These are phyloP conservation scores for Sporothrix schenckii DNA, from an alignment of 2,329 filamentous ascomycete species.

Conservation along the genomic window DNA sequence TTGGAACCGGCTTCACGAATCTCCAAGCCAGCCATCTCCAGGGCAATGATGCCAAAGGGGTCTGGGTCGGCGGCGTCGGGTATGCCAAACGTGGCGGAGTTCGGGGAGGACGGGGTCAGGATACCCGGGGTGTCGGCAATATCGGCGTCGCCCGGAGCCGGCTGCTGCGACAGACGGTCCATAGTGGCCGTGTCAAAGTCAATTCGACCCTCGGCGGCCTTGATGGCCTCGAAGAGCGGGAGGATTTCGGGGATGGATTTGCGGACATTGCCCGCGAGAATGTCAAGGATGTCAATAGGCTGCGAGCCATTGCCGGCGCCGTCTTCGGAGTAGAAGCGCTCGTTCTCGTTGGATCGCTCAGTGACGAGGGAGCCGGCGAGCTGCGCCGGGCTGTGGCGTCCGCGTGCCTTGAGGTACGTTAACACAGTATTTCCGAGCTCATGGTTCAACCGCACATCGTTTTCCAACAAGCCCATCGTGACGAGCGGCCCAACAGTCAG, in stretches of 20 bases:
- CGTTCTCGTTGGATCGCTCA: slow-evolving; percentile 62
- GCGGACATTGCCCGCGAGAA: slow-evolving; percentile 60
- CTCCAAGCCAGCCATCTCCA: slow-evolving; percentile 88
- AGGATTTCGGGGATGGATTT: slow-evolving; percentile 58
- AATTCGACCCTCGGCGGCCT: slow-evolving; percentile 79
- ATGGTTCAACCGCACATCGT: slow-evolving; percentile 50
- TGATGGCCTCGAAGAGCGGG: slow-evolving; percentile 78
- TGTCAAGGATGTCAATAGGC: slow-evolving; percentile 56
- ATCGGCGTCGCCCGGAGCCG: slow-evolving; percentile 74
- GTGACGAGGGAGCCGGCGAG: slow-evolving; percentile 60
- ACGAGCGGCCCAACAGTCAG: slow-evolving; percentile 59
- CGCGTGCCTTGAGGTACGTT: slow-evolving; percentile 62
- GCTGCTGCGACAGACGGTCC: slow-evolving; percentile 63
- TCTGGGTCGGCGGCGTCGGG: slow-evolving; percentile 82
- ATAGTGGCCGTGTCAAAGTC: slow-evolving; percentile 72
- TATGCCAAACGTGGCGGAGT: slow-evolving; percentile 64
- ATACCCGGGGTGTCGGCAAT: slow-evolving; percentile 51
- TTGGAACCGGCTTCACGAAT: slow-evolving; percentile 87
- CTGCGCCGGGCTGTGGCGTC: slow-evolving; percentile 58
- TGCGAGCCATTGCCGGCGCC: slow-evolving; percentile 18
- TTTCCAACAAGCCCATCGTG: slow-evolving; percentile 55
- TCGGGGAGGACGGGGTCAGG: slow-evolving; percentile 44
- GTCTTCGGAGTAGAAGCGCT: slow-evolving; percentile 56
- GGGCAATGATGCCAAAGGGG: slow-evolving; percentile 84
- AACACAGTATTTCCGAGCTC: slow-evolving; percentile 59